Conservation (phyloP, 2,329 filamentous ascomycete species). For the Lasiodiplodia hormozganensis region DNA sequence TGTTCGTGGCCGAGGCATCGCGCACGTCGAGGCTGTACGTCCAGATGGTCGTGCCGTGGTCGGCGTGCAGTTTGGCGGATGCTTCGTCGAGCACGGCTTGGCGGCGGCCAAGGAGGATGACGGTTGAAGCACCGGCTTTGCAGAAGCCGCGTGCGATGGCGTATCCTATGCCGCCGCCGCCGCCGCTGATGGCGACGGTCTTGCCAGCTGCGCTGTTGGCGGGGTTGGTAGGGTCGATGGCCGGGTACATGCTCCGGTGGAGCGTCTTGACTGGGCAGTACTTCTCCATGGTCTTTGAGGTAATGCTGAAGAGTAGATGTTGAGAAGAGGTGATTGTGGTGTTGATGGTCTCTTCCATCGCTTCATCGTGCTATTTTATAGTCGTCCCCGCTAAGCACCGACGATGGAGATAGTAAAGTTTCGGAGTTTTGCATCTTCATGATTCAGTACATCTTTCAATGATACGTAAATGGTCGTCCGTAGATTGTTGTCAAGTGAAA, state of each 20-base stretch:
- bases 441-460: no score
- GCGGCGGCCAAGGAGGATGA: constrained; percentile 52
- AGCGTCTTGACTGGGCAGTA: constrained; percentile 30
- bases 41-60: constrained; percentile 6
- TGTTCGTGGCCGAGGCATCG: background rate
- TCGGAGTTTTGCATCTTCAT: no score
- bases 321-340: background rate
- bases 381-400: no score
- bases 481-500: no score
- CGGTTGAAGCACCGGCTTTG: constrained; percentile 46
- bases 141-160: constrained; percentile 43
- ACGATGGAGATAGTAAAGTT: no score
- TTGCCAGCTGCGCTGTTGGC: constrained; percentile 40
- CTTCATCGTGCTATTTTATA: no score
- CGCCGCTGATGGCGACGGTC: constrained; percentile 42
- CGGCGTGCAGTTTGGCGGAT: background rate
- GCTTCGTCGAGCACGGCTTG: constrained; percentile 38
- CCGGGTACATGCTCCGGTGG: constrained; percentile 37
- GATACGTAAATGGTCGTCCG: no score
- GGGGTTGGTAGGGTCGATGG: constrained; percentile 36
- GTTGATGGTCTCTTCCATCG: no score
- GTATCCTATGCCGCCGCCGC: constrained; percentile 38
- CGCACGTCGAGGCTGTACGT: constrained; percentile 29
- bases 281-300: background rate
- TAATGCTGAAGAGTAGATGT: no score